Base-by-base conservation (phyloP, 345 rosid genomes). In the Eutrema yunnanense region DNA sequence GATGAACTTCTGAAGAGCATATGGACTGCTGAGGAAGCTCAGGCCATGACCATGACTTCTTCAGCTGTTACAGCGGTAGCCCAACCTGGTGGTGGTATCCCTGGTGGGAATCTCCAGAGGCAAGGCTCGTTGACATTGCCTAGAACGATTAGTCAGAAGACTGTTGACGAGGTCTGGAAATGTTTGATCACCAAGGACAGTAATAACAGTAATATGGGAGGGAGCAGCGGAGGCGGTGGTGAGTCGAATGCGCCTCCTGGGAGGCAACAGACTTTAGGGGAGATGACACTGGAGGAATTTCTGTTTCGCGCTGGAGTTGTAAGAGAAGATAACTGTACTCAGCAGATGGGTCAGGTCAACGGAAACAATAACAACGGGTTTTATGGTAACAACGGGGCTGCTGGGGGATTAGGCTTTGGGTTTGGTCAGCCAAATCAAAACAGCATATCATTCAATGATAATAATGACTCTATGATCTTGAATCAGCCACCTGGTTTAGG, bases 91-190 rank as follows among this genome's bases (percentile, higher is more conserved):
- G 82, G 64, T 70, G 70, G 72, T 64, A 71, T 73, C 29, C 55
- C 84, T 43, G 83, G 81, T 59, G 96, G 83, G 76, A 88, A 83
- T 82, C 82, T 95, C 74, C 96, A 85, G 79, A 85, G 94, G 74
- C 96, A 95, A 81, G 97, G 97, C 14, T 95, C 99, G n/a, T 67
- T 92, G 65, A 92, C 98, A 13, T 82, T 92, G 79, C 96, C 98
- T 0, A 82, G 98, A 43, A 95, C 97, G 4, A 78, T 95, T 80
- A 92, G 98, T 79, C 99, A 90, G 40, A 95, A 87, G 84, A 95
- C 94, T 13, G 98, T 95, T 65, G 96, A 92, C 78, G 98, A 92
- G 81, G 97, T 96, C 50, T 92, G 96, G 99, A 88, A 73, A 60
- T 90, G 82, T 55, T 70, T 92, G 69, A 73, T 82, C 4, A 80